phyloP scores from a whole-genome alignment of 2,329 filamentous ascomycete species.

The Elsinoe necatrix region DNA sequence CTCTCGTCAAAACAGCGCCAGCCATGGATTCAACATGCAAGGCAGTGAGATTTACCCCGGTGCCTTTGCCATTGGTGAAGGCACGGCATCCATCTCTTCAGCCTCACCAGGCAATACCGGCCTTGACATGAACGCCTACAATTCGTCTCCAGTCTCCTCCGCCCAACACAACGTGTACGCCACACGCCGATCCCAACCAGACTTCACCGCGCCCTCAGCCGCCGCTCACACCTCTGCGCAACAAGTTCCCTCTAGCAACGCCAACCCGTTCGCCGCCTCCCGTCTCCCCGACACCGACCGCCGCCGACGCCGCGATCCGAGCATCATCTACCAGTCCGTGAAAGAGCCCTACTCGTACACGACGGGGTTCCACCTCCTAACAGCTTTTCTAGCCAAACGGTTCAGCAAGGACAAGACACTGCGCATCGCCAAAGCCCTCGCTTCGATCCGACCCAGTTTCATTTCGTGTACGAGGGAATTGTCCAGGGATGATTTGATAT shows the following conservation, averaged over 20 bases:
- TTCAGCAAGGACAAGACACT: slow-evolving; percentile 70
- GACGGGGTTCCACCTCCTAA: slow-evolving; percentile 79
- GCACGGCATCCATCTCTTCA: slow-evolving; percentile 45
- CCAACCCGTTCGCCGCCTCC: slow-evolving; percentile 26
- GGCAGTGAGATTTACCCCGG: slow-evolving; percentile 34
- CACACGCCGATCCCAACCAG: slow-evolving; percentile 12
- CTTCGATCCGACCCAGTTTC: slow-evolving; percentile 84
- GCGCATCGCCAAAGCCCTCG: slow-evolving; percentile 77
- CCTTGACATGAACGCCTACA: slow-evolving; percentile 37
- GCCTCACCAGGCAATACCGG: slow-evolving; percentile 51
- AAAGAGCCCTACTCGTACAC: slow-evolving; percentile 89
- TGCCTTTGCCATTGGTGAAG: slow-evolving; percentile 55
- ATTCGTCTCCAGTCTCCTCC: slow-evolving; percentile 19
- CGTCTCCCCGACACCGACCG: slow-evolving; percentile 26
- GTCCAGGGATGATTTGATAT: slow-evolving; percentile 79
- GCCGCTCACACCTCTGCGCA: not conserved
- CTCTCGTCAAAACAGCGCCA: slow-evolving; percentile 35
- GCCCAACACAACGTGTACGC: slow-evolving; percentile 14
- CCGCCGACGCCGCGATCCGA: slow-evolving; percentile 61
- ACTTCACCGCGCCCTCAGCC: not conserved
- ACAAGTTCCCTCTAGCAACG: slow-evolving; percentile 27
- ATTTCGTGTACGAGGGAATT: slow-evolving; percentile 87
- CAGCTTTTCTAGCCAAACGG: slow-evolving; percentile 67
- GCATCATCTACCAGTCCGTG: slow-evolving; percentile 78
- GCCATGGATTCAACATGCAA: slow-evolving; percentile 36